phyloP scores from a whole-genome alignment of 1,284 basidiomycete genomes.

The Gomphus bonarii region DNA sequence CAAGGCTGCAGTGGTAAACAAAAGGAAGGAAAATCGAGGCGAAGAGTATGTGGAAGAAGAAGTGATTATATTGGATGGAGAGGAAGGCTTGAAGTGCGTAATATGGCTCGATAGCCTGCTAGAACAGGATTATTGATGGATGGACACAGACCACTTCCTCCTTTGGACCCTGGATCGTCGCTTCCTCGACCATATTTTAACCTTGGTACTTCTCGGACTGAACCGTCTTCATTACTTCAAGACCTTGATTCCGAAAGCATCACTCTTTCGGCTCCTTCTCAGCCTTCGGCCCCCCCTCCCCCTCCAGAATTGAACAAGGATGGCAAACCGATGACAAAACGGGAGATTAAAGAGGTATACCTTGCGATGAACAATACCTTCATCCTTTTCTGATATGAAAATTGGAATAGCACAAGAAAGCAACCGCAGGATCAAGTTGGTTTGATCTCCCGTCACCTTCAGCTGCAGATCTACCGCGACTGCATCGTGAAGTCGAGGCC shows the following conservation, averaged over 20 bases:
- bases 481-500: conserved; percentile 90
- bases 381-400: neutral
- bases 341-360: conserved; percentile 56
- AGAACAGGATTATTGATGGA: neutral
- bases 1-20: conserved; percentile 34
- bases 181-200: conserved; percentile 55
- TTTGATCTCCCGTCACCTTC: conserved; percentile 84
- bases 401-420: conserved; percentile 46
- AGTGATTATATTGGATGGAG: conserved; percentile 20
- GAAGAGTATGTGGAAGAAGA: conserved; percentile 16
- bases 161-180: conserved; percentile 46
- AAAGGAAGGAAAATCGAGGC: conserved; percentile 15
- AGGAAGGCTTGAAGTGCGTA: conserved; percentile 25
- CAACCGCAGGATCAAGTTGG: conserved; percentile 80
- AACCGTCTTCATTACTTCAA: conserved; percentile 36
- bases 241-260: conserved; percentile 52
- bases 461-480: conserved; percentile 69
- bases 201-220: conserved; percentile 31
- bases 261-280: conserved; percentile 33
- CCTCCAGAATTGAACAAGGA: conserved; percentile 48
- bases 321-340: conserved; percentile 56
- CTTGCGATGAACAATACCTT: neutral
- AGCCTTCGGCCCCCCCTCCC: conserved; percentile 33
- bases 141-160: conserved; percentile 47
- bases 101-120: conserved; percentile 20